phyloP scores from a whole-genome alignment of 1,139 yeast genomes.

The Williopsis jadinii region DNA sequence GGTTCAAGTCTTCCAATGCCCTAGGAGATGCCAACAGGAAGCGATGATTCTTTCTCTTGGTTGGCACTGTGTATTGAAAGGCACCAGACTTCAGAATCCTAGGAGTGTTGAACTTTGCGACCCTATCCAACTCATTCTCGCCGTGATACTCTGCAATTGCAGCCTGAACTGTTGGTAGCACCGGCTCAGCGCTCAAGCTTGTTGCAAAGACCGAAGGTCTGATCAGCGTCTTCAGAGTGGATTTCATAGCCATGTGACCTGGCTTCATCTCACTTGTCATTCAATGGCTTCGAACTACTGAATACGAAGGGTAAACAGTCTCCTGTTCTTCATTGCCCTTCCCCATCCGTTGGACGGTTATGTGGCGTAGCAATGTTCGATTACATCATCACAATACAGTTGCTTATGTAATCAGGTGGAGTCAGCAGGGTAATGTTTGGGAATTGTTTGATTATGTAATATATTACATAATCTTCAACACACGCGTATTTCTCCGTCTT shows the following conservation, averaged over 20 bases:
- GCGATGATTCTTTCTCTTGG: conserved; percentile 44
- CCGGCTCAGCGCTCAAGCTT: conserved; percentile 50
- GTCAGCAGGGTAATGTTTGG: background rate
- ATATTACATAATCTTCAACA: too few species aligned
- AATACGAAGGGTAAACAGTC: background rate
- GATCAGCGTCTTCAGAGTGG: conserved; percentile 13
- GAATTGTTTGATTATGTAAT: too few species aligned
- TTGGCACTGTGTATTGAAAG: conserved; percentile 67
- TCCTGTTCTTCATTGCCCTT: background rate
- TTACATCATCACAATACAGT: background rate
- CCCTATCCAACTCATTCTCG: conserved; percentile 13
- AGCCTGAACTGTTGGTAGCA: conserved; percentile 42
- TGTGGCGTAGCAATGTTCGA: too few species aligned
- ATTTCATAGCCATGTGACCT: background rate
- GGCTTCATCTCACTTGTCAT: too few species aligned
- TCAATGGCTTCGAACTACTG: background rate
- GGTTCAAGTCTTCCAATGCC: conserved; percentile 57
- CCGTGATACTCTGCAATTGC: conserved; percentile 34
- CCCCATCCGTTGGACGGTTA: too few species aligned
- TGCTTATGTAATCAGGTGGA: background rate
- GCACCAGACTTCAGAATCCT: conserved; percentile 59
- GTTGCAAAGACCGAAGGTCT: conserved; percentile 46
- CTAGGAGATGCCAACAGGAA: conserved; percentile 52
- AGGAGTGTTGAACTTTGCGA: conserved; percentile 39
- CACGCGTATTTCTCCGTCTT: too few species aligned